Evolutionary conservation across 805 yeast genomes (phyloP), one percentile per base, ranked within the genome.

Genomic region (Pichia pseudocactophila): DNA sequence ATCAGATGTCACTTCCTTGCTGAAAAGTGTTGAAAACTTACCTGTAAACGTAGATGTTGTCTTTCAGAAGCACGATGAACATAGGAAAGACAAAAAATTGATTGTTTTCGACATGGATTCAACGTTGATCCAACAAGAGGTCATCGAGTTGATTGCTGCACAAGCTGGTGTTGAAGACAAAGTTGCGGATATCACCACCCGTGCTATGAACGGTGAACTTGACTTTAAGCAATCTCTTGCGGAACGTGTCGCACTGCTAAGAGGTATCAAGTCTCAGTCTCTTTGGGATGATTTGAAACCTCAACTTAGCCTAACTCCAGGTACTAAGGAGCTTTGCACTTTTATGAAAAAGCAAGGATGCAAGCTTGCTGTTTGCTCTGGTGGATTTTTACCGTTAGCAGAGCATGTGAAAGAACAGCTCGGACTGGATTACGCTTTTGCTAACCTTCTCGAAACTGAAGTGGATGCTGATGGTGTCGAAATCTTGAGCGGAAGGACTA

Each of bases 101-200:
- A 80, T 85, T 47, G 85, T 94, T 10, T 92, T 92, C 58, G 99
- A 92, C 56, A 92, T 92, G 98, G 99, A 92, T 66, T 88, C 97
- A 0, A 92, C 99, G 0, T 67, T 92, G 57, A 92, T 92, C 50
- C 80, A 83, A 59, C 97, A 92, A 63, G 99, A 92, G 64, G 97
- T 92, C 32, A 92, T 92, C 52, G 99, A 92, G 58, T 63, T 92
- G 57, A 90, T 92, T 50, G 98, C 98, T 2, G 87, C 87, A 0
- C 82, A 85, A 54, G 97, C 96, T n/a, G 72, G 75, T 50, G 95
- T 92, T 28, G 96, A 92, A 56, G 78, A 72, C 6, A 70, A 86
- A 59, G 98, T 92, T 7, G 83, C 90, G 5, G 82, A 72, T 26
- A 89, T 92, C 53, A 92, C 99, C 2, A 86, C 82, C 32, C 71